Percentiles rank a stretch among this genome's conserved stretches.
phyloP scores from a whole-genome alignment of 371 early-diverging fungal species.

The Thermomucor indicae-seudaticae region DNA sequence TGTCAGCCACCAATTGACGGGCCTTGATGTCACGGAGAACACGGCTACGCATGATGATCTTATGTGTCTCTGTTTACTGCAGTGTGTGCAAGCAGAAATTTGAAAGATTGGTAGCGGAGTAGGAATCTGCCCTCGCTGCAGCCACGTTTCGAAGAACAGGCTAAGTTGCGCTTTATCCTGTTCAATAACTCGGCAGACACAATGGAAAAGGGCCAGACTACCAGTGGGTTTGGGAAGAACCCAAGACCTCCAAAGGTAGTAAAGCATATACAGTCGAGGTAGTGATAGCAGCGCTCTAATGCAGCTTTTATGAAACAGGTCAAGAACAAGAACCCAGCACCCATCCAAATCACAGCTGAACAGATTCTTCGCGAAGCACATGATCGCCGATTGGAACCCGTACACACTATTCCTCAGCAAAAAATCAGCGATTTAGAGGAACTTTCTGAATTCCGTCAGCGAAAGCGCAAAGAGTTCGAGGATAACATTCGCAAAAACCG shows the following conservation, averaged over 20 bases:
- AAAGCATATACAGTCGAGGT: not conserved
- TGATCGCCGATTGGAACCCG: conserved; percentile 77
- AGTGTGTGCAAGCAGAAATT: too few relatives aligned
- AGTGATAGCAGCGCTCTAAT: not conserved
- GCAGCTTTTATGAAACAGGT: conserved; percentile 48
- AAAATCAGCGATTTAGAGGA: conserved; percentile 92
- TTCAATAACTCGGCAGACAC: too few relatives aligned
- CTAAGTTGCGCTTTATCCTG: too few relatives aligned
- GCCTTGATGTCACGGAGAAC: conserved; percentile 74
- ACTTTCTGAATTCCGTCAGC: conserved; percentile 81
- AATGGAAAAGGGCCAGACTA: conserved; percentile 42
- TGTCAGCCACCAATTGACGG: conserved; percentile 64
- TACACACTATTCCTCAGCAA: conserved; percentile 77
- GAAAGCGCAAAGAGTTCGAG: conserved; percentile 94
- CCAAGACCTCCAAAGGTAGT: conserved; percentile 54
- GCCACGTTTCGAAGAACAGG: too few relatives aligned
- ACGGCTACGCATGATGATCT: conserved; percentile 59
- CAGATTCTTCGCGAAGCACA: conserved; percentile 95
- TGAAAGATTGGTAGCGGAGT: too few relatives aligned
- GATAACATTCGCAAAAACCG: conserved; percentile 85
- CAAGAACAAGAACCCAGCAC: conserved; percentile 96
- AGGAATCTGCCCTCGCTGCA: too few relatives aligned
- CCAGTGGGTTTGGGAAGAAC: conserved; percentile 41
- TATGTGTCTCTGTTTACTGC: too few relatives aligned
- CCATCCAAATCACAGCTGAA: conserved; percentile 99